Evolutionary conservation across 441 rosid species (phyloP).

Genomic region (Lagerstroemia fauriei): DNA sequence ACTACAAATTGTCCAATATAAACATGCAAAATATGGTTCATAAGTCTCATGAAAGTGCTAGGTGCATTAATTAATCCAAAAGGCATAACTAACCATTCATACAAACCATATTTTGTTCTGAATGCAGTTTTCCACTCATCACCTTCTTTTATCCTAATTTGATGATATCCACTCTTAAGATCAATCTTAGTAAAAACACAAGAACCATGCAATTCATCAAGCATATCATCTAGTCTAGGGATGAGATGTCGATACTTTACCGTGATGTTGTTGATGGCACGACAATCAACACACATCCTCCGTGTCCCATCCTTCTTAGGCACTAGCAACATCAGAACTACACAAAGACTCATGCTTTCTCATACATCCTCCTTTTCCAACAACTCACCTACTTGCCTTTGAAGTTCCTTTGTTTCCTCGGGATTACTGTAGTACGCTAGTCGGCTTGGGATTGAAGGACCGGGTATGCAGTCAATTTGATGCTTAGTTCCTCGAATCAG

Average conservation of each 20-base stretch:
- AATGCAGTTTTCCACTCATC: not conserved
- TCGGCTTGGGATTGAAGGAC: not conserved
- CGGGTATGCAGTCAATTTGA: not conserved
- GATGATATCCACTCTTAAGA: not conserved
- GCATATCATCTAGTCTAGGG: not conserved
- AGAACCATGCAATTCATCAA: not conserved
- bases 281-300: conserved; percentile 4
- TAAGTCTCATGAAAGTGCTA: conserved; percentile 6
- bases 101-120: not conserved
- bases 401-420: not conserved
- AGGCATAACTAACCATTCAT: conserved; percentile 9
- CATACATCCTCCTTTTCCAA: not conserved
- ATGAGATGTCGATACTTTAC: conserved; percentile 1
- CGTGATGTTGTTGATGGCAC: not conserved
- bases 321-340: not conserved
- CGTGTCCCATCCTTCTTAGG: not conserved
- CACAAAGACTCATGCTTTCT: not conserved
- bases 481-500: not conserved
- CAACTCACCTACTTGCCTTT: not conserved
- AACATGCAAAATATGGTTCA: not conserved
- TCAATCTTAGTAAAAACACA: not conserved
- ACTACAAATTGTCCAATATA: not conserved
- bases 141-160: not conserved
- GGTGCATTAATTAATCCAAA: not conserved
- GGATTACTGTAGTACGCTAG: not conserved